A percentile compares a stretch with the other conserved stretches of the same genome.
phyloP scores from a whole-genome alignment of 495 filamentous ascomycete species.

The Recurvomyces mirabilis region DNA sequence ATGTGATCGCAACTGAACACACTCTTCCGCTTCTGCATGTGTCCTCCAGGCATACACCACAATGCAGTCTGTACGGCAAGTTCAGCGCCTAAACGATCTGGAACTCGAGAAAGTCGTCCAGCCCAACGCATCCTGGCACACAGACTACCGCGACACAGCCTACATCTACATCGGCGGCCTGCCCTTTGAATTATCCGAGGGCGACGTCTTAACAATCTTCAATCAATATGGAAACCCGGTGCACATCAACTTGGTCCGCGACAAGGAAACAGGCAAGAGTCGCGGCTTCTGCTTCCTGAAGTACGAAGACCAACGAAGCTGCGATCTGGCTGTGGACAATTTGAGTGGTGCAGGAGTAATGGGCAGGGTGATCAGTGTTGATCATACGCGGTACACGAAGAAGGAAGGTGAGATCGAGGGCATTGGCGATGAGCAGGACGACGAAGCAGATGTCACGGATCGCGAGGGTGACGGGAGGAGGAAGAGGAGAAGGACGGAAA shows the following conservation, averaged over 20 bases:
- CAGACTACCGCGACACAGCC: constrained; percentile 92
- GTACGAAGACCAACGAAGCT: constrained; percentile 96
- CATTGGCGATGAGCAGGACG: constrained; percentile 43
- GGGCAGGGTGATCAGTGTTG: constrained; percentile 72
- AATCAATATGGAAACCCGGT: constrained; percentile 93
- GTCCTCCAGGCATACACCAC: too few relatives aligned
- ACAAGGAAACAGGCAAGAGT: constrained; percentile 92
- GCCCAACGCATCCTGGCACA: constrained; percentile 88
- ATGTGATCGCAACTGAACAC: too few relatives aligned
- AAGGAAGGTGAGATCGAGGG: constrained; percentile 58
- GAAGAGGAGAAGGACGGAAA: constrained; percentile 31
- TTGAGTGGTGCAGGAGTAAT: constrained; percentile 74
- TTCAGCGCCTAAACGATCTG: constrained; percentile 86
- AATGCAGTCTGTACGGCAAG: constrained; percentile 89
- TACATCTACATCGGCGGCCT: constrained; percentile 94
- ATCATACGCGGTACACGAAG: constrained; percentile 83
- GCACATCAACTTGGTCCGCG: constrained; percentile 77
- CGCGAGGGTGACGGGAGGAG: constrained; percentile 20
- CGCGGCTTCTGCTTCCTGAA: constrained; percentile 92
- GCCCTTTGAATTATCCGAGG: constrained; percentile 86
- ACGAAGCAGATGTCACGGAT: constrained; percentile 21
- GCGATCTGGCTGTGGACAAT: constrained; percentile 92
- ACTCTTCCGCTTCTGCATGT: too few relatives aligned
- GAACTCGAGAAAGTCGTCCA: constrained; percentile 80
- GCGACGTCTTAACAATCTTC: constrained; percentile 93